phyloP scores from a whole-genome alignment of 1,139 yeast species.

The Yamadazyma membranifaciens region DNA sequence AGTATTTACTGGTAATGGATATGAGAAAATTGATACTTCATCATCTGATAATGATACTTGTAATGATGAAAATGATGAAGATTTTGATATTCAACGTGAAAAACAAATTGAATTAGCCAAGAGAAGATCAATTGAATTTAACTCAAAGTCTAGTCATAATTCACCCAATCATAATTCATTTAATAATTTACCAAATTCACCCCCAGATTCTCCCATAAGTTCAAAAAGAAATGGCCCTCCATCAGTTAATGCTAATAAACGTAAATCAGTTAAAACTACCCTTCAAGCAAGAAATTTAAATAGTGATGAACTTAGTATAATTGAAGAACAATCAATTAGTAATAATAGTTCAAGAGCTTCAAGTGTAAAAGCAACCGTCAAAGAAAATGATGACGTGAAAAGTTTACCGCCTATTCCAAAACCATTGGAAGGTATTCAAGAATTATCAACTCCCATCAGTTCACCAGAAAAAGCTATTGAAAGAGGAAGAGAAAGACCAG shows the following conservation, averaged over 20 bases:
- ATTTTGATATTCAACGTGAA: conserved; percentile 1
- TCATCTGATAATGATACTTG: conserved; percentile 27
- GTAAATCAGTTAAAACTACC: conserved; percentile 20
- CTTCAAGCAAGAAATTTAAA: conserved; percentile 17
- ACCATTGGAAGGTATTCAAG: background rate
- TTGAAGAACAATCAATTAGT: conserved; percentile 38
- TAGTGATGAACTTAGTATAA: conserved; percentile 41
- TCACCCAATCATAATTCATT: too few species aligned
- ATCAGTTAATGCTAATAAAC: conserved; percentile 21
- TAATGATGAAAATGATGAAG: conserved; percentile 18
- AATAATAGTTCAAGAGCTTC: conserved; percentile 30
- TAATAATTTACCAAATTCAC: conserved; percentile 6
- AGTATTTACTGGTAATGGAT: conserved; percentile 37
- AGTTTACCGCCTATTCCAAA: background rate
- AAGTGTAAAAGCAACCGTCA: conserved; percentile 18
- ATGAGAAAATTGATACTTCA: conserved; percentile 34
- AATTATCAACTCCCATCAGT: background rate
- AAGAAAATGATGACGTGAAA: conserved; percentile 1
- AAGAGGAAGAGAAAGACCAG: background rate
- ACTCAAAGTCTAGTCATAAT: background rate
- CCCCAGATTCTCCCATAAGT: conserved; percentile 20
- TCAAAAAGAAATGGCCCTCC: conserved; percentile 21
- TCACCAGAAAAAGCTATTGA: conserved; percentile 1
- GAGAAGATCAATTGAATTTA: conserved; percentile 1
- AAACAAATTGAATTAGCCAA: conserved; percentile 5